Conservation (phyloP, 2,329 filamentous ascomycete species). For the Sordariomycetes sp. region DNA sequence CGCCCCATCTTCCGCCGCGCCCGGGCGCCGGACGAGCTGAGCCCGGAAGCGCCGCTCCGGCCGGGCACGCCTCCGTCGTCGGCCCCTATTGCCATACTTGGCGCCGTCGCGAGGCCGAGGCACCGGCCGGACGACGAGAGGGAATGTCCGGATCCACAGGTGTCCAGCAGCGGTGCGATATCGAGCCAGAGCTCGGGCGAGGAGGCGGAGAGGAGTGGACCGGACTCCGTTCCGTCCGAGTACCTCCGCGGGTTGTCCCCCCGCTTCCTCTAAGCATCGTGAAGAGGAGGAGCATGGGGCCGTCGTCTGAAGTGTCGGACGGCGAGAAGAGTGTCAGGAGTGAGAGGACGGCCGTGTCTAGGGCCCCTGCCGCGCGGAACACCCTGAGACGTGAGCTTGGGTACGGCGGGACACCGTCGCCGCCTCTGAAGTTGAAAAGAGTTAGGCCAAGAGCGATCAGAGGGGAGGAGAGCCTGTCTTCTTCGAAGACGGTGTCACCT, state of each 20-base stretch:
- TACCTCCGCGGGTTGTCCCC: background rate
- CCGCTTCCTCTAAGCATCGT: conserved; percentile 2
- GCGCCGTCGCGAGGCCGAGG: background rate
- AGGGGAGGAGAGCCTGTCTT: background rate
- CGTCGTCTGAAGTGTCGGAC: background rate
- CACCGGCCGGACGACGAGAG: background rate
- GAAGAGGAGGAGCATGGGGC: background rate
- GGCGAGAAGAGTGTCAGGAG: background rate
- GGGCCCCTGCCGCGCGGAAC: background rate
- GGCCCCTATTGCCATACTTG: background rate
- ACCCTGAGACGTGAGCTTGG: background rate
- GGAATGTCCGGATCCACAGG: no score
- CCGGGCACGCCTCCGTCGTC: background rate
- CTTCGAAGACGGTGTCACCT: background rate
- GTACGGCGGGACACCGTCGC: background rate
- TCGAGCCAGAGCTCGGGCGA: background rate
- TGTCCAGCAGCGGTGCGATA: no score
- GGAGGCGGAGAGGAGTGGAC: background rate
- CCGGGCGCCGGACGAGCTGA: background rate
- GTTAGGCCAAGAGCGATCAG: background rate
- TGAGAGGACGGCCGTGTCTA: background rate
- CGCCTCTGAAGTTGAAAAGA: background rate
- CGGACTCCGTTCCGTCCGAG: background rate
- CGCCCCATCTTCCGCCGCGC: background rate
- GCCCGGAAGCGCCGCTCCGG: background rate